Base-by-base conservation (phyloP, 805 yeast species). In the Schizosaccharomyces octosporus region DNA sequence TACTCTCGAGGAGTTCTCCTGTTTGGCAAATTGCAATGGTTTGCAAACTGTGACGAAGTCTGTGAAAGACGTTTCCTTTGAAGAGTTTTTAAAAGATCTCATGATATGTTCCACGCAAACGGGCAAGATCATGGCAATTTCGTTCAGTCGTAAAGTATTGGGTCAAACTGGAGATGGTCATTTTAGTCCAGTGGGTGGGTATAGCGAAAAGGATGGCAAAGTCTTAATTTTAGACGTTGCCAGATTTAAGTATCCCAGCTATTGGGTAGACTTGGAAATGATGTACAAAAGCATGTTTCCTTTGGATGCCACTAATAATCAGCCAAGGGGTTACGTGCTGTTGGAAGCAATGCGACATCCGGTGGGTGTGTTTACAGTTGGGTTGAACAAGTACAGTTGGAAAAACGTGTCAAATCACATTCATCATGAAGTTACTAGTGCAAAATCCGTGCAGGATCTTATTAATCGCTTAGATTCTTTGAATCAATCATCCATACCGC, bases 121-220 rank as follows among this genome's bases (percentile, higher is more conserved):
- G 41, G 29, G 21, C 24, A 24, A 21, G 21, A 41, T 42, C 36
- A 59, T 59, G 61, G 61, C 61, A 9, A 31, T 59, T 43, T 43
- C 55, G 5, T 59, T 21, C 43, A 39, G 51, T 19, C 48, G 61
- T 17, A 59, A 59, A 48, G 55, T 48, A 5, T 55, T 59, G 4
- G 48, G 36, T 11, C 61, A 59, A 59, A 59, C 61, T 3, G 61
- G 61, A 21, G 54, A 41, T 27, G 61, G 61, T 4, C 61, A 59
- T 42, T 59, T 59, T 32, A 42, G 54, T 41, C 61, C 61, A 2
- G 54, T 59, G 15, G 61, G 61, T 17, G 61, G 61, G 19, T 39
- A 17, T 32, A 39, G 51, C 27, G 27, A n/a, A 21, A 59, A 21
- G 21, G 55, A 59, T 42, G 36, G 43, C 55, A 42, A 29, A 29